Evolutionary conservation across 345 rosid species (phyloP).

Genomic region (Syzygium jambos): DNA sequence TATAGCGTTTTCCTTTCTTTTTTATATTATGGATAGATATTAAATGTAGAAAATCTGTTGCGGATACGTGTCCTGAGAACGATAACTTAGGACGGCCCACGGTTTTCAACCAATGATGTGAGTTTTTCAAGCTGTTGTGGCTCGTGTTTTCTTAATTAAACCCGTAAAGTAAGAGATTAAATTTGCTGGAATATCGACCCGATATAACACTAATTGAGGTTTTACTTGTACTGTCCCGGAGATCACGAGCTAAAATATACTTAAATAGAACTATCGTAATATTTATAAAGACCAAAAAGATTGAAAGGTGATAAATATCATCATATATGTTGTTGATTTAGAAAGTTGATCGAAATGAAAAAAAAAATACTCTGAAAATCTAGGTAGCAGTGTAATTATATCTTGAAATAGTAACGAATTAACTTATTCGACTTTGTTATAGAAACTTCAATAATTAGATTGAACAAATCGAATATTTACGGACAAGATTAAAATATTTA

Average conservation of each 20-base stretch:
- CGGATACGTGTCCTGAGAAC: neutral
- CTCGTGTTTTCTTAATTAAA: neutral
- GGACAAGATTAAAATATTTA: neutral
- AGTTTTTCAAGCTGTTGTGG: neutral
- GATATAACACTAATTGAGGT: neutral
- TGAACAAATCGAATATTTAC: neutral
- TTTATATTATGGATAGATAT: neutral
- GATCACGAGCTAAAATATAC: neutral
- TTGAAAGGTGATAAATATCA: neutral
- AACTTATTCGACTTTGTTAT: neutral
- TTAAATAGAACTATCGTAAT: neutral
- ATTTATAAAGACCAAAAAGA: neutral
- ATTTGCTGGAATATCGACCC: neutral
- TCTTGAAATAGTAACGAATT: neutral
- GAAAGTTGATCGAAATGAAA: neutral
- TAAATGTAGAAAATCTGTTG: neutral
- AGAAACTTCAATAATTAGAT: neutral
- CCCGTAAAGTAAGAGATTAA: neutral
- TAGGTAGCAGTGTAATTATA: fast-evolving
- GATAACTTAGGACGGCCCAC: neutral
- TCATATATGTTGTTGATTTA: neutral
- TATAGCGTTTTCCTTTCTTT: neutral
- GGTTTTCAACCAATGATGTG: neutral
- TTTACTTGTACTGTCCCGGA: neutral
- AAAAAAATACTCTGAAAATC: neutral